Conservation (phyloP, 2,329 filamentous ascomycete species). For the Aspergillus brasiliensis region DNA sequence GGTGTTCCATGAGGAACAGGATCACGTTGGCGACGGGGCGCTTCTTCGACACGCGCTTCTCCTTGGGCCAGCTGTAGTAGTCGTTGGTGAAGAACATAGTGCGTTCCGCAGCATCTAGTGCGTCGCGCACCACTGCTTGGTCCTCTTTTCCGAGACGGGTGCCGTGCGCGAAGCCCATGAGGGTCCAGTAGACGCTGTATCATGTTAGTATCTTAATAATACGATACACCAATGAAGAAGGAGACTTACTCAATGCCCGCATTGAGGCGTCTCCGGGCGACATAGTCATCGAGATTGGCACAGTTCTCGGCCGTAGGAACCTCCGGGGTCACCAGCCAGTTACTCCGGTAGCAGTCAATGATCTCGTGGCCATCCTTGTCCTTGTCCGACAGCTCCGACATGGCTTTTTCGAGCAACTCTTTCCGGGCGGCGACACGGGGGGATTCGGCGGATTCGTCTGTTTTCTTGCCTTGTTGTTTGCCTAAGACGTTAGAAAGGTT, state of each 20-base stretch:
- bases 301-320: constrained; percentile 15
- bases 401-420: constrained; percentile 12
- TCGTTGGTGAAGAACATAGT: constrained; percentile 20
- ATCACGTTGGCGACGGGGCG: constrained; percentile 15
- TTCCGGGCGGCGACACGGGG: constrained; percentile 10
- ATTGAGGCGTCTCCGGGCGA: constrained; percentile 14
- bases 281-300: constrained; percentile 16
- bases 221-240: neutral
- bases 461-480: constrained; percentile 8
- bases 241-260: constrained; percentile 15
- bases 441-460: constrained; percentile 10
- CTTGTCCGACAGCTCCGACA: constrained; percentile 10
- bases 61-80: constrained; percentile 19
- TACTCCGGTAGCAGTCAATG: constrained; percentile 17
- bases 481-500: neutral
- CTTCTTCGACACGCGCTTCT: constrained; percentile 12
- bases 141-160: constrained; percentile 16
- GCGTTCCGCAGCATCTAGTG: constrained; percentile 14
- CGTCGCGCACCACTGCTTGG: constrained; percentile 13
- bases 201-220: neutral
- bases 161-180: constrained; percentile 17
- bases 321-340: constrained; percentile 15
- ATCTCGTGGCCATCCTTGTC: constrained; percentile 17
- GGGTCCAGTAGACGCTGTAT: constrained; percentile 15
- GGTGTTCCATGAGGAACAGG: constrained; percentile 13